These are phyloP conservation scores for Erythrophleum ivorense DNA, from an alignment of 331 rosid genomes.

Conservation along the genomic window DNA sequence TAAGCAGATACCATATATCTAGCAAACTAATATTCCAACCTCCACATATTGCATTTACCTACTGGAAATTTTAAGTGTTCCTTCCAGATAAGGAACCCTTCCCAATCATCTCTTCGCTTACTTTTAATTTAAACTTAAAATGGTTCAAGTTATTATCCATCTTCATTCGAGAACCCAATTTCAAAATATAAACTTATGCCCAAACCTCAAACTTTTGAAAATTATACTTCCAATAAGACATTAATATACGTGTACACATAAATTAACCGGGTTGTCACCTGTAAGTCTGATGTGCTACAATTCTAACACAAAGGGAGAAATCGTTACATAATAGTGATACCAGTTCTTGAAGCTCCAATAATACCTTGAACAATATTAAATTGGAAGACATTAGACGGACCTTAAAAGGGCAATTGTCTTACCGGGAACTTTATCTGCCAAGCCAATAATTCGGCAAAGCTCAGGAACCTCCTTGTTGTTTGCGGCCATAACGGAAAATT, in stretches of 20 bases:
- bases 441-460: slow-evolving; percentile 55
- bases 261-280: neutral
- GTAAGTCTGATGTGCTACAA: neutral
- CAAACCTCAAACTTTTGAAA: neutral
- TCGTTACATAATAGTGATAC: neutral
- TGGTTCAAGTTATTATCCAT: neutral
- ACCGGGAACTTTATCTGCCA: slow-evolving; percentile 69
- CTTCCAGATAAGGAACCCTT: slow-evolving; percentile 3
- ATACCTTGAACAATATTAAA: neutral
- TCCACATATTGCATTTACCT: neutral
- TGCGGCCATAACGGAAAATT: slow-evolving; percentile 52
- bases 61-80: neutral
- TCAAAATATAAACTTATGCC: slow-evolving; percentile 18
- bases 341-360: slow-evolving; percentile 1
- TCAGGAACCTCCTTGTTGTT: slow-evolving; percentile 53
- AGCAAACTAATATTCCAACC: neutral
- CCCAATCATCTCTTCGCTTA: neutral
- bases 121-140: neutral
- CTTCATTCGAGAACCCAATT: neutral
- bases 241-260: neutral
- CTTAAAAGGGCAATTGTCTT: slow-evolving; percentile 28
- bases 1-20: neutral
- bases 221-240: slow-evolving; percentile 1
- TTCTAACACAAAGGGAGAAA: neutral
- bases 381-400: neutral